These are phyloP conservation scores for Uronychia setigera DNA, from an alignment of 73 alveolate genomes.

Conservation along the genomic window DNA sequence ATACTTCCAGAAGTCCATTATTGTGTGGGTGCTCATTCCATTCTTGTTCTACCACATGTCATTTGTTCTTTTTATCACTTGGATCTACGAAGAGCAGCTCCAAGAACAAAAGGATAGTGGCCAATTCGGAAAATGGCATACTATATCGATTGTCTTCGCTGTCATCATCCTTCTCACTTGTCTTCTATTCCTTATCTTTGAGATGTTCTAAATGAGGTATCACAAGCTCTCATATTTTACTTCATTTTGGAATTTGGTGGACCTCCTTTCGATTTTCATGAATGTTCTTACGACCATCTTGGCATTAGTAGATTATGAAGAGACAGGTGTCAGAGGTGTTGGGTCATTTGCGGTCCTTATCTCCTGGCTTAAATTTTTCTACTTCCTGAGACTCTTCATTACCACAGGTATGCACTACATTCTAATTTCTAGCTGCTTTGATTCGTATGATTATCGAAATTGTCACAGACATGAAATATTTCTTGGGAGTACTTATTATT, in stretches of 20 bases:
- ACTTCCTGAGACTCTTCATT: slow-evolving; percentile 43
- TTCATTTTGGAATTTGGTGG: neutral
- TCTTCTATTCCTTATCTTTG: neutral
- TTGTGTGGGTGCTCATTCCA: slow-evolving; percentile 6
- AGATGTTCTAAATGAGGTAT: neutral
- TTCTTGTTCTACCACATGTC: slow-evolving; percentile 14
- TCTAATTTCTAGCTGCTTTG: slow-evolving; percentile 13
- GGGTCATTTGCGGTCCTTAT: slow-evolving; percentile 1
- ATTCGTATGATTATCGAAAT: slow-evolving; percentile 53
- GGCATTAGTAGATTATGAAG: neutral
- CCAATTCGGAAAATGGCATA: neutral
- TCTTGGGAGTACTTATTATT: slow-evolving; percentile 34
- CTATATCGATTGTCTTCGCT: neutral
- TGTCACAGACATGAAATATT: slow-evolving; percentile 24
- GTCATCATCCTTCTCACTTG: neutral
- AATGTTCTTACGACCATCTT: neutral
- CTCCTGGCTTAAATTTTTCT: slow-evolving; percentile 49
- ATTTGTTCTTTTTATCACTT: slow-evolving; percentile 1
- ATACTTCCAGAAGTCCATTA: slow-evolving; percentile 5
- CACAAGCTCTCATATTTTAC: slow-evolving; percentile 1
- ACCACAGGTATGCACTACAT: slow-evolving; percentile 17
- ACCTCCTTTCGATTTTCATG: neutral
- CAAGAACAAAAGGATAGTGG: neutral
- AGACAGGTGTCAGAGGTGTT: neutral
- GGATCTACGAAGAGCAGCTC: neutral